phyloP scores from a whole-genome alignment of 2,329 filamentous ascomycete genomes.

The Pseudovirgaria hyperparasitica region DNA sequence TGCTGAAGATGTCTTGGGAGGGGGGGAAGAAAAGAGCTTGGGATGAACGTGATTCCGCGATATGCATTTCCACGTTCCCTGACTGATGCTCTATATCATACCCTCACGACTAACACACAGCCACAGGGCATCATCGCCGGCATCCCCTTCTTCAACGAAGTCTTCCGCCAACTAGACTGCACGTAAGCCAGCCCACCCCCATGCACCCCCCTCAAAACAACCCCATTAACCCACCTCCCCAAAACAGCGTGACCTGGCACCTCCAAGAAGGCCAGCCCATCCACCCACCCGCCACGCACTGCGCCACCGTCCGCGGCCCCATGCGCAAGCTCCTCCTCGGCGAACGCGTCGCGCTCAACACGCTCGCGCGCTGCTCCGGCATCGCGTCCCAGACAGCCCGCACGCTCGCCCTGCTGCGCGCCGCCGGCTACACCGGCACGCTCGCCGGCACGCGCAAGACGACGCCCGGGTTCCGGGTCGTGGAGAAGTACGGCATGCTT shows the following conservation, averaged over 20 bases:
- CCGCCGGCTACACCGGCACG: conserved; percentile 63
- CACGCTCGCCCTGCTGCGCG: conserved; percentile 39
- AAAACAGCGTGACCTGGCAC: conserved; percentile 66
- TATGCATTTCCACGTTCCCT: too few species aligned
- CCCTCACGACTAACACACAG: conserved; percentile 1
- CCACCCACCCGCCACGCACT: conserved; percentile 42
- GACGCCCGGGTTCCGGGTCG: conserved; percentile 84
- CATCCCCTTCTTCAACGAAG: conserved; percentile 88
- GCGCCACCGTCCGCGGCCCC: conserved; percentile 77
- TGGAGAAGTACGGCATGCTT: conserved; percentile 97
- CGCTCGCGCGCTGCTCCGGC: conserved; percentile 79
- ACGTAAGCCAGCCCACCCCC: conserved; percentile 32
- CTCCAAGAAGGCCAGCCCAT: conserved; percentile 61
- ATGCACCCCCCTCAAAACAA: background rate
- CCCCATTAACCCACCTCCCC: background rate
- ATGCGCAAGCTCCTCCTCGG: conserved; percentile 76
- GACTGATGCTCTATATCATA: too few species aligned
- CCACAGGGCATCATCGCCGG: conserved; percentile 72
- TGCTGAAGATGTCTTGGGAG: too few species aligned
- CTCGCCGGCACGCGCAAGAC: conserved; percentile 96
- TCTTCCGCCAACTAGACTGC: conserved; percentile 83
- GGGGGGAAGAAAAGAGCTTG: too few species aligned
- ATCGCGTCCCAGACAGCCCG: conserved; percentile 54
- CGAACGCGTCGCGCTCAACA: conserved; percentile 85
- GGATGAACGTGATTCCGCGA: too few species aligned